Conservation (phyloP, 495 filamentous ascomycete species). For the Annulohypoxylon moriforme region DNA sequence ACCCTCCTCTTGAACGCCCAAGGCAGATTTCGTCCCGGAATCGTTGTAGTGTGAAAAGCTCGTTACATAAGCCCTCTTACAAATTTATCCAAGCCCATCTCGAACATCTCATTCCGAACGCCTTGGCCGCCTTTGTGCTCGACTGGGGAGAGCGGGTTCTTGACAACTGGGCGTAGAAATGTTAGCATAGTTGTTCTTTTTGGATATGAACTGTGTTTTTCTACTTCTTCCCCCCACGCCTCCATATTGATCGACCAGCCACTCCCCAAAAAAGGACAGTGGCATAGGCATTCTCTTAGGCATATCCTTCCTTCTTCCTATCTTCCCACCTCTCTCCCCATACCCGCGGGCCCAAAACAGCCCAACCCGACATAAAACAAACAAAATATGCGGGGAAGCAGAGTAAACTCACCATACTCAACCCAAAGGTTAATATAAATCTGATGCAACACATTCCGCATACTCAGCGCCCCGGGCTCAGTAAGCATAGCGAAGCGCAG, state of each 20-base stretch:
- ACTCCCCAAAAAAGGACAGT: neutral
- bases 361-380: neutral
- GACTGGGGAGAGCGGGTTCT: conserved; percentile 89
- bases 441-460: conserved; percentile 94
- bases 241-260: neutral
- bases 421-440: conserved; percentile 98
- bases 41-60: neutral
- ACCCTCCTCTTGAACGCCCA: neutral
- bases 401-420: conserved; percentile 80
- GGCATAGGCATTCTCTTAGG: neutral
- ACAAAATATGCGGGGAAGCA: neutral
- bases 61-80: conserved; percentile 66
- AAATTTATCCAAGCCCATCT: conserved; percentile 89
- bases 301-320: neutral
- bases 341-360: neutral
- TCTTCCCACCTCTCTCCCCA: neutral
- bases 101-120: conserved; percentile 94
- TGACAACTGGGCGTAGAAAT: conserved; percentile 72
- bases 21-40: neutral
- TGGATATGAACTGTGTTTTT: neutral
- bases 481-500: conserved; percentile 98
- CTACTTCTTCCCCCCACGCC: neutral
- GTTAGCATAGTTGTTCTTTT: conserved; percentile 21
- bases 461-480: conserved; percentile 86
- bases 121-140: conserved; percentile 90